phyloP scores from a whole-genome alignment of 495 filamentous ascomycete species.

The Daldinia decipiens region DNA sequence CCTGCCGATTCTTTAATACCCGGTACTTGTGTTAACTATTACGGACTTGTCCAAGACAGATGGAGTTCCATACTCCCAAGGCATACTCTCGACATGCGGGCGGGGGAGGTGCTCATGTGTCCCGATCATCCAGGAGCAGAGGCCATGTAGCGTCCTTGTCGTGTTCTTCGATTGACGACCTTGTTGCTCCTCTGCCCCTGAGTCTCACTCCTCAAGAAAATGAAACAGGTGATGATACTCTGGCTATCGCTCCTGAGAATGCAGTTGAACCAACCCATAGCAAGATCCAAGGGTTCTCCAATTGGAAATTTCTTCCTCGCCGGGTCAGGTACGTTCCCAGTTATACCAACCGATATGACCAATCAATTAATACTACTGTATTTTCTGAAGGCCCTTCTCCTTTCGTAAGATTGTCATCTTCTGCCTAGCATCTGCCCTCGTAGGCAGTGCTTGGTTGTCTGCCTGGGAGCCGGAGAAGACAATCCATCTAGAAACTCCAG shows the following conservation, averaged over 20 bases:
- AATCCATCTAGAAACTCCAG: slow-evolving; percentile 1
- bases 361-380: slow-evolving; percentile 40
- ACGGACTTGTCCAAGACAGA: background rate
- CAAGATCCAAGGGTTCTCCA: slow-evolving; percentile 2
- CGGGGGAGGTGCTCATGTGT: slow-evolving; percentile 20
- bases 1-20: background rate
- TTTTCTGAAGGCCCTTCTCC: slow-evolving; percentile 35
- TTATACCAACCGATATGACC: background rate
- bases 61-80: slow-evolving; percentile 24
- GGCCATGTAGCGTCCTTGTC: slow-evolving; percentile 36
- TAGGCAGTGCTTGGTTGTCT: slow-evolving; percentile 34
- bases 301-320: slow-evolving; percentile 23
- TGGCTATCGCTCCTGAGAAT: slow-evolving; percentile 1
- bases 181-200: slow-evolving; percentile 24
- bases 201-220: slow-evolving; percentile 7
- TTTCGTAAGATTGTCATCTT: slow-evolving; percentile 35
- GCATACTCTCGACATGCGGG: slow-evolving; percentile 36
- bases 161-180: slow-evolving; percentile 33
- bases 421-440: slow-evolving; percentile 27
- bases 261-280: slow-evolving; percentile 14
- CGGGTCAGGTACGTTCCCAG: slow-evolving; percentile 28
- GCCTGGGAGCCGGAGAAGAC: slow-evolving; percentile 22
- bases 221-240: slow-evolving; percentile 12
- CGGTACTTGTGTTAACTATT: background rate
- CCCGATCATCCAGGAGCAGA: slow-evolving; percentile 16